Evolutionary conservation across 305 asterid genomes (phyloP).

Genomic region (Andrographis paniculata): DNA sequence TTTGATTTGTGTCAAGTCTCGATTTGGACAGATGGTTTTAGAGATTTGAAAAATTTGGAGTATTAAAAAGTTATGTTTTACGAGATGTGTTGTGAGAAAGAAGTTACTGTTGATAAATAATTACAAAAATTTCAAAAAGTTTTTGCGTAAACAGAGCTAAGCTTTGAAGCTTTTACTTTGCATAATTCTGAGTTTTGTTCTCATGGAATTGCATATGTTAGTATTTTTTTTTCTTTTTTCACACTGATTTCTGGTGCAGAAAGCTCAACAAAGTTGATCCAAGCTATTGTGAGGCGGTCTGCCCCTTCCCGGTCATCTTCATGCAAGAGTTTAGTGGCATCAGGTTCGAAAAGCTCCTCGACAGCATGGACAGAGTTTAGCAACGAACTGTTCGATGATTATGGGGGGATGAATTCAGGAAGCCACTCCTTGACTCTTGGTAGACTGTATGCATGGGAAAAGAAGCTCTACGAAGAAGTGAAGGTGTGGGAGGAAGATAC

Average conservation of each 20-base stretch:
- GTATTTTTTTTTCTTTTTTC: not conserved
- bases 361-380: slow-evolving; percentile 65
- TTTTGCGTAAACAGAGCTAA: too few species aligned
- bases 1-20: too few species aligned
- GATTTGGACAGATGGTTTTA: too few species aligned
- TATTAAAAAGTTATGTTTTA: too few species aligned
- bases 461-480: slow-evolving; percentile 79
- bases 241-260: slow-evolving; percentile 40
- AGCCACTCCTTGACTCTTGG: slow-evolving; percentile 71
- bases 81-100: too few species aligned
- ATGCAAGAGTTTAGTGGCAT: slow-evolving; percentile 65
- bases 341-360: slow-evolving; percentile 52
- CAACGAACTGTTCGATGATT: slow-evolving; percentile 68
- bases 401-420: slow-evolving; percentile 87
- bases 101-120: too few species aligned
- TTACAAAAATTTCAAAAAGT: too few species aligned
- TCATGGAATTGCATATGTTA: not conserved
- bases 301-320: slow-evolving; percentile 50
- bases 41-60: too few species aligned
- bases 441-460: slow-evolving; percentile 86
- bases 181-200: too few species aligned
- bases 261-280: slow-evolving; percentile 71
- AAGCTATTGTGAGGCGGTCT: slow-evolving; percentile 56
- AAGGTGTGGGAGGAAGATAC: slow-evolving; percentile 47
- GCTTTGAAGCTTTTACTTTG: too few species aligned